A percentile compares a stretch with the other conserved stretches of the same genome.
Conservation (phyloP, 139 green algal genomes). For the Tetradesmus obliquus region DNA sequence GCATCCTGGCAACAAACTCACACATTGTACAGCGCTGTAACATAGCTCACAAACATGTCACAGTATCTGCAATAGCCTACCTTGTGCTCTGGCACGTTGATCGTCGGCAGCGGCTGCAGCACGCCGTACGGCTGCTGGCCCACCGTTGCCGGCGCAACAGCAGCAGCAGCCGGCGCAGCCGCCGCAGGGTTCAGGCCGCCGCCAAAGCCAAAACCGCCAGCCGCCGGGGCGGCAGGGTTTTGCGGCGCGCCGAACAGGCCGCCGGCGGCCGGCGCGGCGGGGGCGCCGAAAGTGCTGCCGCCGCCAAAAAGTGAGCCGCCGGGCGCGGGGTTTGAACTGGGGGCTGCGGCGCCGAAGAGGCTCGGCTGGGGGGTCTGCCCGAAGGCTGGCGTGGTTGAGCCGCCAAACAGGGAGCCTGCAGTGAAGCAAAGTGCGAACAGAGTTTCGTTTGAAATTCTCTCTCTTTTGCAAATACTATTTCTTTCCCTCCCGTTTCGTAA, state of each 20-base stretch:
- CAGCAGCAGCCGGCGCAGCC: not conserved
- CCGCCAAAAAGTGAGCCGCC: constrained; percentile 27
- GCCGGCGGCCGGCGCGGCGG: not conserved
- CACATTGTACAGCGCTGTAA: not conserved
- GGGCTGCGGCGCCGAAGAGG: not conserved
- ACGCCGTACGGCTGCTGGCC: constrained; percentile 58
- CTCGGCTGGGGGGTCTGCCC: constrained; percentile 1
- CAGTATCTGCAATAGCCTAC: not conserved
- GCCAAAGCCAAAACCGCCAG: not conserved
- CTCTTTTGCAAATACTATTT: too few relatives aligned
- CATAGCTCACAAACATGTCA: not conserved
- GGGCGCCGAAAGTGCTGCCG: constrained; percentile 13
- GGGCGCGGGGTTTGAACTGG: not conserved
- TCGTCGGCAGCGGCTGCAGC: constrained; percentile 51
- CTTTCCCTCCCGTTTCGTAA: too few relatives aligned
- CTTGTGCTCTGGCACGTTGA: constrained; percentile 64
- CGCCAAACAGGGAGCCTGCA: constrained; percentile 55
- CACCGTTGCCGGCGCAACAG: constrained; percentile 42
- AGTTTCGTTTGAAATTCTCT: too few relatives aligned
- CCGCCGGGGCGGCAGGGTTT: not conserved
- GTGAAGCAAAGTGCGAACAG: too few relatives aligned
- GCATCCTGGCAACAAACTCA: not conserved
- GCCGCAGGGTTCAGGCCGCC: not conserved
- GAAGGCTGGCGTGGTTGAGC: not conserved
- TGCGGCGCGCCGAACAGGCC: constrained; percentile 39